phyloP scores from a whole-genome alignment of 2,329 filamentous ascomycete genomes.

The Grosmannia serpens region DNA sequence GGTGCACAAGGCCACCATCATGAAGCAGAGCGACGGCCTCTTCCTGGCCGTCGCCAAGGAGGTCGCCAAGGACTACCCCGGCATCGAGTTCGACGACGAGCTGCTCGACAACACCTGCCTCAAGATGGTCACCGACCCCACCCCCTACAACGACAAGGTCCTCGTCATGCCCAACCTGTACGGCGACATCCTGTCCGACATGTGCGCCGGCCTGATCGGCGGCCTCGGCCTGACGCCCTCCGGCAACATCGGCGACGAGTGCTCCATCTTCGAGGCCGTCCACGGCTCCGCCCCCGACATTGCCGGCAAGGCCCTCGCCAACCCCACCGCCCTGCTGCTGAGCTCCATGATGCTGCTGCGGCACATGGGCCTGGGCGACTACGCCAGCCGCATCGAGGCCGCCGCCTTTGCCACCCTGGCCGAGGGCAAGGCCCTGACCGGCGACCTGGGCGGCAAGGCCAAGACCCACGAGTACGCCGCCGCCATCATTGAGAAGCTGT shows the following conservation, averaged over 20 bases:
- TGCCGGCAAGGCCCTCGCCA: conserved; percentile 75
- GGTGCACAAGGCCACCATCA: conserved; percentile 99
- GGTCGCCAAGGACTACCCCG: conserved; percentile 88
- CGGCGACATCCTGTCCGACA: conserved; percentile 98
- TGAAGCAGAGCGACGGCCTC: conserved; percentile 99
- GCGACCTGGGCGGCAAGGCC: conserved; percentile 89
- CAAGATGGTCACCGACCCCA: conserved; percentile 94
- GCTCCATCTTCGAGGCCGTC: conserved; percentile 99
- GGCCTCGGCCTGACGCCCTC: conserved; percentile 95
- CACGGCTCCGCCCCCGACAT: conserved; percentile 63
- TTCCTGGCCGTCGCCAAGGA: conserved; percentile 82
- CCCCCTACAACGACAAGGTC: conserved; percentile 98
- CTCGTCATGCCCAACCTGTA: conserved; percentile 98
- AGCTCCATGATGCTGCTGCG: conserved; percentile 99
- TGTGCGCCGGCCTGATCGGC: conserved; percentile 97
- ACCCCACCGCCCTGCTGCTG: conserved; percentile 91
- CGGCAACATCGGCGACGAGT: conserved; percentile 97
- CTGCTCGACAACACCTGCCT: conserved; percentile 98
- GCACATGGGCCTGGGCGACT: conserved; percentile 83
- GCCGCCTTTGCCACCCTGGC: conserved; percentile 91
- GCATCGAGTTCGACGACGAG: conserved; percentile 94
- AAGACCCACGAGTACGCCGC: conserved; percentile 91
- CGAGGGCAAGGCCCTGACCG: conserved; percentile 92
- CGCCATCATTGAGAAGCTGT: conserved; percentile 71
- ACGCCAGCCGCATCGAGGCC: conserved; percentile 81